Conservation (phyloP, 768 basidiomycete genomes). For the Erythrobasidium yunnanense region DNA sequence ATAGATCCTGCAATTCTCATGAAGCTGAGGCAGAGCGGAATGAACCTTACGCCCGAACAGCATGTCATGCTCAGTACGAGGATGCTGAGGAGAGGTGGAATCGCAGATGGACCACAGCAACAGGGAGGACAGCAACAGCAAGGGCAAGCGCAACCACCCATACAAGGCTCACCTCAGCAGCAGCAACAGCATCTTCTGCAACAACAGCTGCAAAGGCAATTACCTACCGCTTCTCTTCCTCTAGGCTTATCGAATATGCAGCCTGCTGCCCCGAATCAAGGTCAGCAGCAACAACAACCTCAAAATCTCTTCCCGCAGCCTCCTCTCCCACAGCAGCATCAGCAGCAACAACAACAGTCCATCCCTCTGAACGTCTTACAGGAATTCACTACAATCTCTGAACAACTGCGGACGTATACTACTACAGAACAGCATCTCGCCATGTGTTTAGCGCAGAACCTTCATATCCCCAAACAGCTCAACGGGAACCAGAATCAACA, state of each 20-base stretch:
- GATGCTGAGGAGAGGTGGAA: background rate
- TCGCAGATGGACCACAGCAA: background rate
- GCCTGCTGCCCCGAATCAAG: background rate
- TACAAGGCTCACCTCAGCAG: background rate
- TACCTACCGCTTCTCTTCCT: background rate
- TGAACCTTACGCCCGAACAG: background rate
- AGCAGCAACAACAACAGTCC: background rate
- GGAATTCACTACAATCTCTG: constrained; percentile 5
- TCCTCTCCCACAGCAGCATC: no score
- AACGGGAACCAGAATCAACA: background rate
- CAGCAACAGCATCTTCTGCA: background rate
- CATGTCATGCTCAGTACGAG: background rate
- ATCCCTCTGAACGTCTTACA: constrained; percentile 9
- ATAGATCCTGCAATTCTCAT: background rate
- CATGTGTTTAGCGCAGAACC: background rate
- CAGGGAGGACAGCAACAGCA: background rate
- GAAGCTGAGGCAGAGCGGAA: background rate
- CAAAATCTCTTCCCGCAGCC: no score
- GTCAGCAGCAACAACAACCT: background rate
- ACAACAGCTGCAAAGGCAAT: background rate
- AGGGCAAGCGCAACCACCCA: background rate
- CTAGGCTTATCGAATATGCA: constrained; percentile 4
- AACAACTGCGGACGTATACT: constrained; percentile 4
- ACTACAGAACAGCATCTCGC: constrained; percentile 1
- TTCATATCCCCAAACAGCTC: background rate